Evolutionary conservation across 1,284 basidiomycete genomes (phyloP), one percentile per base, ranked within the genome.

Genomic region (Sparassis latifolia): DNA sequence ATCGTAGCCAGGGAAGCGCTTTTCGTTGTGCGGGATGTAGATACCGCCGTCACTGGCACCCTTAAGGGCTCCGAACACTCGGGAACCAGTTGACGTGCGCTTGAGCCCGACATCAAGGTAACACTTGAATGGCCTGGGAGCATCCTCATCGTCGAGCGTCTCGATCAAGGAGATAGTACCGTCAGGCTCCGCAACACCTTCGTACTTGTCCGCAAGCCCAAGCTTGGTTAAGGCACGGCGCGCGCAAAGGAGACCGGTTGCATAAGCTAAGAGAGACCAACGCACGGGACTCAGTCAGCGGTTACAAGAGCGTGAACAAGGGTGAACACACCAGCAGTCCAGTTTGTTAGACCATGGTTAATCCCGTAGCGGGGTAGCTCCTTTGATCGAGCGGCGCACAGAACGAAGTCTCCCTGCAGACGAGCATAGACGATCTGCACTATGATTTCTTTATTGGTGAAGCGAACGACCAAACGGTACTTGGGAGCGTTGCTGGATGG

Each of bases 61-160:
- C 82, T 99, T 99, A 81, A 99, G 84, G 58, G 97, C 97, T 76
- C 92, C 97, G 66, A 99, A 99, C 55, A 99, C 86, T 74, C 97
- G 94, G 60, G 92, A 89, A 70, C 97, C 97, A 46, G 97, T 99
- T 51, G 96, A 96, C 49, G 97, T 99, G 65, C 96, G 92, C 76
- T 89, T 94, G 68, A 99, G 82, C 77, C 97, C 97, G 68, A 97
- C 96, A 67, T 99, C 97, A 64, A 99, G 91, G 82, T 90, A 99
- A 66, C 82, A 86, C 77, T 98, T 99, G 87, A 99, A 99, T 28
- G 97, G 97, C 53, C 95, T 85, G 52, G 96, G 96, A 55, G 92
- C 92, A 66, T 95, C 93, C 52, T 98, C 95, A 33, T 87, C 93
- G 50, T 91, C 87, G 55, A 94, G 77, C 48, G 83, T 72, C 75